phyloP scores from a whole-genome alignment of 2,329 filamentous ascomycete species.

The Canariomyces notabilis region DNA sequence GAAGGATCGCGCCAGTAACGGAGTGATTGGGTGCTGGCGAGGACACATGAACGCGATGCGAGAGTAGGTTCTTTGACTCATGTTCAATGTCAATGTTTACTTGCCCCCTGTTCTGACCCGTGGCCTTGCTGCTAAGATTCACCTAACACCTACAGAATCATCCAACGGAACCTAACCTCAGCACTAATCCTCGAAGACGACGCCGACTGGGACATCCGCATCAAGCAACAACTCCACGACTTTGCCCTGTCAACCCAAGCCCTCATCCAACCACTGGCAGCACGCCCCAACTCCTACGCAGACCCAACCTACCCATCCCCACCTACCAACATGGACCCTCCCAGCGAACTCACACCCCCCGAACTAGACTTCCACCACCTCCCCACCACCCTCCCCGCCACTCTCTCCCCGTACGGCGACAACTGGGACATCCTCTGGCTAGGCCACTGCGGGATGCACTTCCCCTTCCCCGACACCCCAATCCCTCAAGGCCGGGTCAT shows the following conservation, averaged over 20 bases:
- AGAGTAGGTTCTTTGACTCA: background rate
- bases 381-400: slow-evolving; percentile 17
- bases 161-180: background rate
- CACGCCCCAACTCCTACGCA: too few species aligned
- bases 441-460: slow-evolving; percentile 38
- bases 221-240: background rate
- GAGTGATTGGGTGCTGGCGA: slow-evolving; percentile 9
- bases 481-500: slow-evolving; percentile 31
- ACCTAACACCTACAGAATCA: too few species aligned
- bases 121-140: too few species aligned
- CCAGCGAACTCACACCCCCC: slow-evolving; percentile 4
- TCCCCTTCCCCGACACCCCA: slow-evolving; percentile 21
- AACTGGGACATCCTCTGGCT: slow-evolving; percentile 48
- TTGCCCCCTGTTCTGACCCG: background rate
- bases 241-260: background rate
- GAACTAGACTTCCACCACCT: slow-evolving; percentile 20
- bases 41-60: slow-evolving; percentile 3
- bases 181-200: slow-evolving; percentile 4
- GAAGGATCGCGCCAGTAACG: slow-evolving; percentile 27
- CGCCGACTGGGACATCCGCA: background rate
- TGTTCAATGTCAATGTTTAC: background rate
- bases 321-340: background rate
- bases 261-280: too few species aligned
- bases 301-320: slow-evolving; percentile 28
- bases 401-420: slow-evolving; percentile 42